Percentiles rank a stretch among this genome's conserved stretches.
Evolutionary conservation across 176 grass and related monocot species (phyloP).

Genomic region (Triticum timopheevii): DNA sequence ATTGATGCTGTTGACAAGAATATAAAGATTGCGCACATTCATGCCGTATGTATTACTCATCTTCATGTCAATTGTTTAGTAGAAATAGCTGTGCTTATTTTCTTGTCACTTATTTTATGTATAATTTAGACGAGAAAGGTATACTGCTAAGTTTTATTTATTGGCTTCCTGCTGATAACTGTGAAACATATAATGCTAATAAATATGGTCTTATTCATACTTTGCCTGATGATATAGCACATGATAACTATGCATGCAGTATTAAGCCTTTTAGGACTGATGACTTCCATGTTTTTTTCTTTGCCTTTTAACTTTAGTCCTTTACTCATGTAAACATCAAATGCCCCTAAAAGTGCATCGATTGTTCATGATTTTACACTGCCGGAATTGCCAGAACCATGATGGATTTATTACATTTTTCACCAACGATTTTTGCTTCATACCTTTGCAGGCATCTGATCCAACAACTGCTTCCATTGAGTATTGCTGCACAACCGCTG

Average conservation of each 20-base stretch:
- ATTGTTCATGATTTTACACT: neutral
- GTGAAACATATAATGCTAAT: constrained; percentile 1
- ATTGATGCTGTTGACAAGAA: constrained; percentile 96
- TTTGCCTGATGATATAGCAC: neutral
- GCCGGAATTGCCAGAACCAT: neutral
- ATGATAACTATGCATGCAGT: neutral
- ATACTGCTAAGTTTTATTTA: constrained; percentile 4
- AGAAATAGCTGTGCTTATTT: neutral
- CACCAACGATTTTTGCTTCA: neutral
- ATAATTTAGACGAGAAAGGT: neutral
- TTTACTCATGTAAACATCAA: constrained; percentile 4
- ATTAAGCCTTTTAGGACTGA: neutral
- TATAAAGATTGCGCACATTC: constrained; percentile 85
- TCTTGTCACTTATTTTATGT: neutral
- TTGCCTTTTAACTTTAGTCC: neutral
- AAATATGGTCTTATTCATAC: neutral
- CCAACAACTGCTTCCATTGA: constrained; percentile 84
- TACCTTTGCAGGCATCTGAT: constrained; percentile 71
- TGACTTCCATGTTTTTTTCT: neutral
- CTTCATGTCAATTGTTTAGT: constrained; percentile 10
- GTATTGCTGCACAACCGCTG: constrained; percentile 83
- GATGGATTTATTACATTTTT: neutral
- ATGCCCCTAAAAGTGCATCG: neutral
- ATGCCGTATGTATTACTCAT: constrained; percentile 64
- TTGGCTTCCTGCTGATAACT: neutral